These are phyloP conservation scores for Magnusiomyces suaveolens DNA, from an alignment of 1,139 yeast genomes.

Conservation along the genomic window DNA sequence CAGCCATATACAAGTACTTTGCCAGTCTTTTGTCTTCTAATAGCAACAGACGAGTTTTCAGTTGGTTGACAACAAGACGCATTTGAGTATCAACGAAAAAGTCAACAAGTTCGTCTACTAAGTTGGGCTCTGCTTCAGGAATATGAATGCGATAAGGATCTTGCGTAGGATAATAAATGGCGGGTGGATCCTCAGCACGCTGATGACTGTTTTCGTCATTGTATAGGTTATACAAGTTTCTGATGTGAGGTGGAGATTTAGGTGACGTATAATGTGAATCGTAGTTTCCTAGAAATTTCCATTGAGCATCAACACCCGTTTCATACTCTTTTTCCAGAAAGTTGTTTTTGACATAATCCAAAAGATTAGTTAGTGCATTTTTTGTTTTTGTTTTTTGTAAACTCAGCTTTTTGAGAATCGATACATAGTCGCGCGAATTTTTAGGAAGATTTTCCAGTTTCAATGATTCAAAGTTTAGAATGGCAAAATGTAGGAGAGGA, in stretches of 20 bases:
- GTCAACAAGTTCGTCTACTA: neutral
- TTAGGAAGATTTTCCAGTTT: neutral
- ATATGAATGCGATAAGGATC: neutral
- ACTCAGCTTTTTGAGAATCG: neutral
- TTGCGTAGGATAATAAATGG: neutral
- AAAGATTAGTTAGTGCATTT: neutral
- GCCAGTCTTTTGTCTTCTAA: conserved; percentile 2
- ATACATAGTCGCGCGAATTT: neutral
- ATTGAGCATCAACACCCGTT: neutral
- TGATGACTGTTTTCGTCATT: neutral
- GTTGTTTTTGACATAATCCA: neutral
- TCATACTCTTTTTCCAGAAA: neutral
- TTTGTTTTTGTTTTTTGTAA: neutral
- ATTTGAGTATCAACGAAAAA: neutral
- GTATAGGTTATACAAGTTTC: neutral
- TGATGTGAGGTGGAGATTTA: neutral
- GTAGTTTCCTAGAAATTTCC: neutral
- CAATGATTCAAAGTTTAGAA: neutral
- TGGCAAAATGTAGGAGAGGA: neutral
- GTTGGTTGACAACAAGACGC: neutral
- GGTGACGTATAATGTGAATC: neutral
- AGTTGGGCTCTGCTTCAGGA: neutral
- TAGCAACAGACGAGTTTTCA: neutral
- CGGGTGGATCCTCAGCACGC: neutral
- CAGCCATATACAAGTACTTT: conserved; percentile 1